Evolutionary conservation across 352 stramenopile genomes (phyloP), one percentile per base, ranked within the genome.

Genomic region (Globisporangium paddicum): DNA sequence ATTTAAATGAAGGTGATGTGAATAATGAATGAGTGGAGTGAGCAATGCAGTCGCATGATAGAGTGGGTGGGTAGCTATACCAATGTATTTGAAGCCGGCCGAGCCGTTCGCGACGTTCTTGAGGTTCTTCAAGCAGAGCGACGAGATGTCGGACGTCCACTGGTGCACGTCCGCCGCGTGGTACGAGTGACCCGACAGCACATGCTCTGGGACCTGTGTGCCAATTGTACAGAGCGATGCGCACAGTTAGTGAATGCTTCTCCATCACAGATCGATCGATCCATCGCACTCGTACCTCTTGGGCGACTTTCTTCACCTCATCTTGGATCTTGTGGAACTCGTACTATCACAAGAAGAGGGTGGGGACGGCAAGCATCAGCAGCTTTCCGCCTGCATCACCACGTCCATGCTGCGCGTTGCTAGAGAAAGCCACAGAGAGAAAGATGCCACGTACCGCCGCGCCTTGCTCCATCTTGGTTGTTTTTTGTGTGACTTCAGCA

Each of bases 41-140:
- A 35, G 35, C 7, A 21, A 45, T 45, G 47, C 19, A 32, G 21
- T 23, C 21, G 30, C 41, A 50, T 47, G 13, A 23, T n/a, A 11
- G 37, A 11, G 35, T 5, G 34, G 35, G 34, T 30, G n/a, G 47
- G 9, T 5, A 45, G 34, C 3, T 55, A 38, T 52, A 94, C 84
- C 84, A 21, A 96, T 90, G 65, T 92, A 94, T 63, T 96, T 96
- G 77, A 96, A 96, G 48, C 86, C 86, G 13, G 85, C 86, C 2
- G 83, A 89, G 55, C 86, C 83, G 52, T 90, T 89, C 30, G 84
- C 84, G 44, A 96, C 82, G 52, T 71, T 66, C 64, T 94, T 93
- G 63, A 96, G 82, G 55, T 83, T 72, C 62, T 96, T 93, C 19
- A 96, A 66, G 53, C 82, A 94, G 55, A 79, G 71, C 30, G 76